phyloP scores from a whole-genome alignment of 208 protist genomes.

The Trypanosoma vivax region DNA sequence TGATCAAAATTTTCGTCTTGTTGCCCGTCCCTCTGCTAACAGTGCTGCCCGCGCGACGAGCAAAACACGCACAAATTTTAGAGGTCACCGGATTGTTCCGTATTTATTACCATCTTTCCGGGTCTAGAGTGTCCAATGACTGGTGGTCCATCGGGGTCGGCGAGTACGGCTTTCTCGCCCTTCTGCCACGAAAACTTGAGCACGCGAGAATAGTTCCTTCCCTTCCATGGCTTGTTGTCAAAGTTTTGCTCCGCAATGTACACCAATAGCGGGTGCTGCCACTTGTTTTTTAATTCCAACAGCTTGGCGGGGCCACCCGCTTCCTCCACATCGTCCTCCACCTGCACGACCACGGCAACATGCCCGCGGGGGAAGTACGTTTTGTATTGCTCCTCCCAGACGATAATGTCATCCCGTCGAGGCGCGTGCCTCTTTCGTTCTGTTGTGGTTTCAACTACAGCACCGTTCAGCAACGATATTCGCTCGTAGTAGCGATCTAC shows the following conservation, averaged over 20 bases:
- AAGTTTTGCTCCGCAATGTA: slow-evolving; percentile 73
- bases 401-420: slow-evolving; percentile 31
- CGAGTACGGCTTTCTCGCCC: slow-evolving; percentile 13
- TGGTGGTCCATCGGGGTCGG: slow-evolving; percentile 22
- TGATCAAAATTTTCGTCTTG: no score
- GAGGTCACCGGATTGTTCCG: slow-evolving; percentile 21
- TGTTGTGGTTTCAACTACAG: slow-evolving; percentile 22
- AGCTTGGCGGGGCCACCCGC: slow-evolving; percentile 31
- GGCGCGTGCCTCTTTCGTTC: slow-evolving; percentile 39
- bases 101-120: slow-evolving; percentile 23
- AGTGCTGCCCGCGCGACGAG: no score
- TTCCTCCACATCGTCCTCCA: slow-evolving; percentile 42
- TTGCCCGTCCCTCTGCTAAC: no score
- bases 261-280: slow-evolving; percentile 40
- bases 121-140: slow-evolving; percentile 31
- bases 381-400: slow-evolving; percentile 18
- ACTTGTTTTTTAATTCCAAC: slow-evolving; percentile 21
- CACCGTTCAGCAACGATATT: slow-evolving; percentile 21
- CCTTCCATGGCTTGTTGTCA: slow-evolving; percentile 37
- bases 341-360: slow-evolving; percentile 47
- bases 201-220: slow-evolving; percentile 51
- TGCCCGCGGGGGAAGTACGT: slow-evolving; percentile 23
- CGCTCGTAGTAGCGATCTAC: neutral
- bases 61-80: no score
- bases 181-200: slow-evolving; percentile 37